Base-by-base conservation (phyloP, 257 asterid species). In the Capsicum chinense region DNA sequence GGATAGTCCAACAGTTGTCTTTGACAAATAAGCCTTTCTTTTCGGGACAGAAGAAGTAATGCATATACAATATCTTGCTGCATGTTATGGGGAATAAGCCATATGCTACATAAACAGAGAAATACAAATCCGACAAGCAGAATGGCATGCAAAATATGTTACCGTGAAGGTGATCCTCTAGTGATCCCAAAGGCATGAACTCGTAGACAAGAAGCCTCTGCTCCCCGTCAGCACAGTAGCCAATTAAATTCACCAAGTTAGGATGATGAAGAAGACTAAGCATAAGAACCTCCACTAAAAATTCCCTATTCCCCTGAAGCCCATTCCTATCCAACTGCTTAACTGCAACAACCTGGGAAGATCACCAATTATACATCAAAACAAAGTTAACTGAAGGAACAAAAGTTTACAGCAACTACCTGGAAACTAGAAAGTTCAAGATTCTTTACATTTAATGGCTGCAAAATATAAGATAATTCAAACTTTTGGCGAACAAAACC, bases 191-290 rank as follows among this genome's bases (percentile, higher is more conserved):
- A n/a, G 99, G 95, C 99, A 97, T 94, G 87, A 95, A 97, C 82
- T 97, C 99, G 69, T 97, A 97, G 56, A 97, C 99, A 62, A 97
- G 98, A 80, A 97, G 98, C 91, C 99, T 91, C 91, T 97, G 98
- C 86, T 97, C 99, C 69, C 99, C 99, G 50, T 97, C 98, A 84
- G 99, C 99, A 85, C 99, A 97, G 89, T 95, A 97, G 39, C 99
- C 99, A 89, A 93, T 88, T 84, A 97, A 90, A 83, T 86, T 97
- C 86, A 97, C 98, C 81, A 97, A 90, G 91, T 97, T 93, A 86
- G 98, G 92, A 89, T 97, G 97, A 89, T 97, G 99, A 44, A 97
- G 91, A 86, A 97, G 98, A 91, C 99, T 97, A 59, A 97, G 98
- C 99, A 97, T 97, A 48, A 97, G 93, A 86, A 97, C 99, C 90